Evolutionary conservation across 2,329 filamentous ascomycete genomes (phyloP), one percentile per base, ranked within the genome.

Genomic region (Trichoderma atrobrunneum): DNA sequence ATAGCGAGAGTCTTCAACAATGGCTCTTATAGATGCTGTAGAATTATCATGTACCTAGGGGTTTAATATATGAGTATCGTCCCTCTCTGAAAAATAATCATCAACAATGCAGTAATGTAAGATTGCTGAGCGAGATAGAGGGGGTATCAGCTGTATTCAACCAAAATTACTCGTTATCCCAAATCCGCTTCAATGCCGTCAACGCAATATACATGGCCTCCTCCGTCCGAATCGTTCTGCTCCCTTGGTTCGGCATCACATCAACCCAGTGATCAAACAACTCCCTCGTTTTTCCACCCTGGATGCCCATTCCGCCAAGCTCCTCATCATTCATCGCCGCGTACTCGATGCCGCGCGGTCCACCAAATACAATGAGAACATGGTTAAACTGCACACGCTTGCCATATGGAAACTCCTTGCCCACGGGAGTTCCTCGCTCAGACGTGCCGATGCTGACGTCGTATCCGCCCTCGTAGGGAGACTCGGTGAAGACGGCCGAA

Each of bases 191-290:
- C 78, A 96, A 78, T 2, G 89, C 89, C 77, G 91, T 91, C 79
- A 97, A 80, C 0, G 90, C 93, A 78, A 96, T 88, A 83, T 92
- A 93, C 21, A 97, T 82, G 1, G 93, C 93, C 82, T 97, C 94
- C 76, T 97, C 93, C 0, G 93, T 96, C 74, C 92, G 85, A 74
- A 97, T 95, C 1, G 91, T 94, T 76, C 93, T 86, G 79, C 92
- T 95, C 1, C 93, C 93, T 80, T 97, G 94, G 1, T 90, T 89
- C 4, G 93, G 92, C 74, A 94, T 85, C 59, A 96, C 86, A 80
- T 97, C 93, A 21, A 97, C 86, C 93, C 93, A 97, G 76, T 91
- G 87, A 80, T 97, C 94, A 79, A 97, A 97, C 65, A 95, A 79
- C 75, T 93, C 89, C 75, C 85, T 88, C 8, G 90, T 91, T 73